Evolutionary conservation across 2,329 filamentous ascomycete genomes (phyloP), one percentile per base, ranked within the genome.

Genomic region (Diaporthe ampelina): DNA sequence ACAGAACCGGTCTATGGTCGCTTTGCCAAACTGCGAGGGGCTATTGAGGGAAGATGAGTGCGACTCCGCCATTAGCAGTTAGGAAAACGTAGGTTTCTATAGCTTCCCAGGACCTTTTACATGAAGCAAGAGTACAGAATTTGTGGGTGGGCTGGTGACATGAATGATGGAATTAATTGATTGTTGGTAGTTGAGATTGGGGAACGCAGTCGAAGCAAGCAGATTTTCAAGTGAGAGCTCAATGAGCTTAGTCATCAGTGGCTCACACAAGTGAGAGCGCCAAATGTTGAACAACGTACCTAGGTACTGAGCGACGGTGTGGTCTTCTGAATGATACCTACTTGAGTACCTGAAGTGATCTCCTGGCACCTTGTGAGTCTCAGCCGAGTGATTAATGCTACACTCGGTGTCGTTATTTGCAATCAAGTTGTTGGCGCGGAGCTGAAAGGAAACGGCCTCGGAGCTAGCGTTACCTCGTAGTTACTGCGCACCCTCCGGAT

Each of bases 1-100:
- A 77, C 90, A 92, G 80, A 95, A 91, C 24, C 90, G 88, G 24
- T 77, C 70, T 48, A 75, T 37, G 35, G 52, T 70, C 74, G 70
- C 72, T 59, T 72, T 45, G 58, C 48, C 48, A 65, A 74, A 52
- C 70, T 73, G 70, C 37, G 72, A 68, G 50, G 70, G 7, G 58
- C 52, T 32, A 35, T 11, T 32, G 37, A 8, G 7, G 26, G 63
- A 21, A 29, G 21, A 15, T 40, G 21, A n/a, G 29, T 29, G 45
- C 24, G 63, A 6, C 26, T 54, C n/a, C 32, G 32, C 17, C 63
- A 68, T 37, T 7, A 9, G 19, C 8, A 3, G 13, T 9, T 26
- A 1, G 2, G n/a, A 50, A 35, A 32, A 3, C 13, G 40, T 7
- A 43, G 1, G 40, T 43, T 6, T 43, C 6, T 0, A 3, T 43